These are phyloP conservation scores for Liriodendron chinense DNA, from an alignment of 164 flowering plant genomes.

Conservation along the genomic window DNA sequence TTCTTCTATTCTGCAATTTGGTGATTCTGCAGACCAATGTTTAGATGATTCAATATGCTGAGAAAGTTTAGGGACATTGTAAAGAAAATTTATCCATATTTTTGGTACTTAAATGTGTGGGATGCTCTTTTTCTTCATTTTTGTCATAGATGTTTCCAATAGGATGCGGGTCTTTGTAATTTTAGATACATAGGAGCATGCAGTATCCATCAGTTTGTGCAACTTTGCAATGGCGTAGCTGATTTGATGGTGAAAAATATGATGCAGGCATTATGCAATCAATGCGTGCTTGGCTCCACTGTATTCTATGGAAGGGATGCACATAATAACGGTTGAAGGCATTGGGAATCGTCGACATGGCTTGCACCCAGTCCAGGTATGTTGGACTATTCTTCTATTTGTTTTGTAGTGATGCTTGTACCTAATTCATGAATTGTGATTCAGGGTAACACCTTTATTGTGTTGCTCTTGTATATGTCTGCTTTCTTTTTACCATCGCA, in stretches of 20 bases:
- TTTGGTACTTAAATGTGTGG: not conserved
- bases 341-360: conserved; percentile 68
- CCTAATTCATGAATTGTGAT: not conserved
- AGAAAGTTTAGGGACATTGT: not conserved
- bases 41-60: not conserved
- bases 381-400: not conserved
- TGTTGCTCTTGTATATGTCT: not conserved
- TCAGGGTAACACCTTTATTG: not conserved
- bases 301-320: conserved; percentile 98
- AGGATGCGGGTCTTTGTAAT: not conserved
- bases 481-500: too few species aligned
- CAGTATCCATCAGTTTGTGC: not conserved
- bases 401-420: not conserved
- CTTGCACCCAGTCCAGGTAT: conserved; percentile 92
- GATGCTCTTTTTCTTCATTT: not conserved
- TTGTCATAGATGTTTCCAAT: not conserved
- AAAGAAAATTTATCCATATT: not conserved
- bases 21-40: too few species aligned
- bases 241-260: conserved; percentile 1
- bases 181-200: not conserved
- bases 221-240: not conserved
- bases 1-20: not conserved
- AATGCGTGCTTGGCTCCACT: conserved; percentile 98
- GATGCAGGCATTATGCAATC: conserved; percentile 77
- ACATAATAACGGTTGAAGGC: conserved; percentile 93